These are phyloP conservation scores for Periconia macrospinosa DNA, from an alignment of 2,329 filamentous ascomycete genomes.

Conservation along the genomic window DNA sequence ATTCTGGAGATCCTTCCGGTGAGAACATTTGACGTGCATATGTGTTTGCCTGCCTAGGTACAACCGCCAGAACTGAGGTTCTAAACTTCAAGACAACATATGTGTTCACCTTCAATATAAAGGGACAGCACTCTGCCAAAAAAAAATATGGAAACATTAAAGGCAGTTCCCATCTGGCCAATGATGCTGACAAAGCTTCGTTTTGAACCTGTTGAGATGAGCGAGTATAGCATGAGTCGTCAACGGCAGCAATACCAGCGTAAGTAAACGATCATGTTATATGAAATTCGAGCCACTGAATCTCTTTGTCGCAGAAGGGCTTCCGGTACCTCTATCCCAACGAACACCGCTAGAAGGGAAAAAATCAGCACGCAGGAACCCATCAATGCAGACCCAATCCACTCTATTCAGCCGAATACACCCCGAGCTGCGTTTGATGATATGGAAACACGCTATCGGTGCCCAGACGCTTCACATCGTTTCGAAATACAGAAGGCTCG, in stretches of 20 bases:
- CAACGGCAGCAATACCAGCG: not conserved
- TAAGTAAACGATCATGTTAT: not conserved
- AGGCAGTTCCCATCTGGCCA: not conserved
- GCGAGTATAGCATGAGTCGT: not conserved
- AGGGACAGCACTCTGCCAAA: too few relatives aligned
- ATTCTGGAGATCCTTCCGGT: not conserved
- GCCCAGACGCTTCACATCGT: conserved; percentile 10
- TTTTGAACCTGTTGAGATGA: not conserved
- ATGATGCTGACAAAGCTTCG: not conserved
- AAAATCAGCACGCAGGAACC: not conserved
- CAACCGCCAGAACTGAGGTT: too few relatives aligned
- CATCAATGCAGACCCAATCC: not conserved
- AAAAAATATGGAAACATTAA: too few relatives aligned
- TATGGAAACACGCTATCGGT: conserved; percentile 10
- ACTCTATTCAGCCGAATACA: not conserved
- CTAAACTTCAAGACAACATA: too few relatives aligned
- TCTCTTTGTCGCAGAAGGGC: not conserved
- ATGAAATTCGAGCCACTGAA: not conserved
- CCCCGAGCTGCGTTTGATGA: conserved; percentile 6
- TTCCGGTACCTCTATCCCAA: not conserved
- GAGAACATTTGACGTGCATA: not conserved
- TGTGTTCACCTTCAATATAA: too few relatives aligned
- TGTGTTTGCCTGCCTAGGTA: too few relatives aligned
- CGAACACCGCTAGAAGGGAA: not conserved
- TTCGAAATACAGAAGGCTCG: conserved; percentile 8